Percentiles rank a stretch among this genome's conserved stretches.
These are phyloP conservation scores for Evansstolkia leycettana DNA, from an alignment of 495 filamentous ascomycete species.

Conservation along the genomic window DNA sequence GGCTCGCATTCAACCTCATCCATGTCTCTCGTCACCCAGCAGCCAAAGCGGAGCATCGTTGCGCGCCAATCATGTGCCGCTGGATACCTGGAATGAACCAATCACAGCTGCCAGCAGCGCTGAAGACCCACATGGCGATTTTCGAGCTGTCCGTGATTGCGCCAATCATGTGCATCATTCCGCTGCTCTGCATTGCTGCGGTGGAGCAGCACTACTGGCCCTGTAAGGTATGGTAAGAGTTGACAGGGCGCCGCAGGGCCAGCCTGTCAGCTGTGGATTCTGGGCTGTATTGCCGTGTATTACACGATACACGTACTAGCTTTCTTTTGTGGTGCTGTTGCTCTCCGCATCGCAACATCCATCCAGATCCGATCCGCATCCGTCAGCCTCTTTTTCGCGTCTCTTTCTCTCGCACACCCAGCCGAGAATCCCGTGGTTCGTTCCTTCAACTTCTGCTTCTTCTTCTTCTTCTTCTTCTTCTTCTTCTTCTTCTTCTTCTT, in stretches of 20 bases:
- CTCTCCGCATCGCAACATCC: not conserved
- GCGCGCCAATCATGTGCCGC: too few relatives aligned
- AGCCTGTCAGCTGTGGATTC: not conserved
- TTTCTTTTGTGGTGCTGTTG: conserved; percentile 9
- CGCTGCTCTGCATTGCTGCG: not conserved
- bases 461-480: conserved; percentile 2
- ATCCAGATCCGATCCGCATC: not conserved
- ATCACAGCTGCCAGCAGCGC: too few relatives aligned
- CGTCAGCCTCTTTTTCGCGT: conserved; percentile 2
- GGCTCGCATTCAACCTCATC: too few relatives aligned
- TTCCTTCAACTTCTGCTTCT: conserved; percentile 5
- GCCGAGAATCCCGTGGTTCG: conserved; percentile 5
- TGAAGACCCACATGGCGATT: too few relatives aligned
- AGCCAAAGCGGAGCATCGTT: too few relatives aligned
- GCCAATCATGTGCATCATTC: too few relatives aligned
- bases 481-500: conserved; percentile 2
- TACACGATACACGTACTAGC: conserved; percentile 5
- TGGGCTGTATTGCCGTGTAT: conserved; percentile 2
- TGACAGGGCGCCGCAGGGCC: too few relatives aligned
- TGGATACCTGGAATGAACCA: too few relatives aligned
- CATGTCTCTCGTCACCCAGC: too few relatives aligned
- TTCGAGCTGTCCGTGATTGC: too few relatives aligned
- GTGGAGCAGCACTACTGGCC: not conserved
- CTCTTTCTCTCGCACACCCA: conserved; percentile 2
- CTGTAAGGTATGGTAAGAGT: too few relatives aligned